Percentiles rank a stretch among this genome's conserved stretches.
These are phyloP conservation scores for Pyricularia pennisetigena DNA, from an alignment of 2,329 filamentous ascomycete species.

Conservation along the genomic window DNA sequence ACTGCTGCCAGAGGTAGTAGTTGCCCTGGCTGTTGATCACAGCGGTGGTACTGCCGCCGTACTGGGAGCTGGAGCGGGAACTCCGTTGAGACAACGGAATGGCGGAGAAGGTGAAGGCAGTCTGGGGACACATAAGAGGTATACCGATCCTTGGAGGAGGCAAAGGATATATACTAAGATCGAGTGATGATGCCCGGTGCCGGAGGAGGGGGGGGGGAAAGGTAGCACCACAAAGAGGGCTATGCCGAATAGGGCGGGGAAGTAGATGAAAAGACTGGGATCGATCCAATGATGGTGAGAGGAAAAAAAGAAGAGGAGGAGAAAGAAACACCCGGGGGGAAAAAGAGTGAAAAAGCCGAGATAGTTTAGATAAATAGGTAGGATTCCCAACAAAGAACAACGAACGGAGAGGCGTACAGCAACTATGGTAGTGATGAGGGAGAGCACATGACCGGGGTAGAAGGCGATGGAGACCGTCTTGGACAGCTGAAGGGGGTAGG, in stretches of 20 bases:
- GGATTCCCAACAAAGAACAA: neutral
- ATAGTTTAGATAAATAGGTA: neutral
- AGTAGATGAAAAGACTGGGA: neutral
- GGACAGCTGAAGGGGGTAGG: neutral
- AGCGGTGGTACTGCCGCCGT: neutral
- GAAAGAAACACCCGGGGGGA: too few species aligned
- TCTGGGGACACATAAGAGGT: neutral
- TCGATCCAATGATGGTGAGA: neutral
- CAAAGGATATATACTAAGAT: too few species aligned
- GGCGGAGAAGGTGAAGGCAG: neutral
- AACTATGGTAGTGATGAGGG: neutral
- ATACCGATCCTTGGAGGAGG: neutral
- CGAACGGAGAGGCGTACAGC: neutral
- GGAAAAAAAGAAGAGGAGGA: neutral
- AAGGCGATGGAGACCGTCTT: neutral
- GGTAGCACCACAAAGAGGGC: neutral
- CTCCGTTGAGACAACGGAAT: conserved; percentile 3
- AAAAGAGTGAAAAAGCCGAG: too few species aligned
- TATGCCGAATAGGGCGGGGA: neutral
- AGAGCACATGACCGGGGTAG: neutral
- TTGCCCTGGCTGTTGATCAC: neutral
- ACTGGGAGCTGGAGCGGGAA: conserved; percentile 1
- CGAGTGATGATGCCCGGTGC: neutral
- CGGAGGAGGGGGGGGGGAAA: neutral
- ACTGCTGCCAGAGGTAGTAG: neutral